Evolutionary conservation across 2,329 filamentous ascomycete genomes (phyloP), one percentile per base, ranked within the genome.

Genomic region (Colletotrichum sp.): DNA sequence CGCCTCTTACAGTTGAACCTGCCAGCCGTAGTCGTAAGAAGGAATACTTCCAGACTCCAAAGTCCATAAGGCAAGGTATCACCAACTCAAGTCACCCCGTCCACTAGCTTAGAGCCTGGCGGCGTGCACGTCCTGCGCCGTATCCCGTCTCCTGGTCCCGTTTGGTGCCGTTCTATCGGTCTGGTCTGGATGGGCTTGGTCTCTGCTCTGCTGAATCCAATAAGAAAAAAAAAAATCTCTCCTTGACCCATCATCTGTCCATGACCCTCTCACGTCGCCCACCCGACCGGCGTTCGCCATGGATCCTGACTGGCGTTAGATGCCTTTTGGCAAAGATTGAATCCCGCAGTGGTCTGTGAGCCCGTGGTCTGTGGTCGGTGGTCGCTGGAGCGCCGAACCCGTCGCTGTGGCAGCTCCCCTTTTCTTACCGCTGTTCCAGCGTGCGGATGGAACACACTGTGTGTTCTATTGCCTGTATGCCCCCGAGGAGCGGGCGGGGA

Each of bases 271-370:
- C 62, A 64, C 70, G 73, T 75, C 73, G 59, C 73, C 73, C 70
- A 73, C 70, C 70, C 44, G 73, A 68, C 71, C 73, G 73, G 70
- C 48, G 70, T 34, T 75, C 44, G 44, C 55, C 59, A 22, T 63
- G 30, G 63, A 73, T 63, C 24, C 73, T 73, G 69, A 48, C 73
- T 68, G 73, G 73, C 70, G 73, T 75, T 73, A 73, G 69, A 48
- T 55, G 24, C 32, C 39, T 44, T 52, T 52, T 52, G n/a, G 44
- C n/a, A 52, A 52, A 52, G 44, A 22, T 52, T 52, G 44, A 48
- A 66, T 60, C 57, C 70, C 73, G 57, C 69, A 75, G 59, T 72
- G 73, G 72, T 75, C 68, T 71, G 68, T 75, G 72, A 71, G 72
- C 57, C 48, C 52, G 44, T 66, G 72, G 72, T 75, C 73, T 63